These are phyloP conservation scores for Glebionis coronaria DNA, from an alignment of 129 eudicot genomes.

Conservation along the genomic window DNA sequence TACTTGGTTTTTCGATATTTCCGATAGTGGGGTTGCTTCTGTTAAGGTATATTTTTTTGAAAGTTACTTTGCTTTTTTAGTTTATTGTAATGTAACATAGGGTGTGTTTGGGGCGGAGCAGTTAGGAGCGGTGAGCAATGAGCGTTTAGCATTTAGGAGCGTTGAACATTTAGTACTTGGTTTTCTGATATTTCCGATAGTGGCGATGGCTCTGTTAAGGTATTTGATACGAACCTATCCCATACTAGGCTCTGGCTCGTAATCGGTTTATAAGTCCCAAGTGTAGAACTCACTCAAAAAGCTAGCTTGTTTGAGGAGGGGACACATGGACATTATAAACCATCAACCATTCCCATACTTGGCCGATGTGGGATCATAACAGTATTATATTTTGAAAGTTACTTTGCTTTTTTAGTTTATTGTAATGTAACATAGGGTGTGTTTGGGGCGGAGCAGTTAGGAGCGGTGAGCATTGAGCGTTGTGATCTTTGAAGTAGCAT, in stretches of 20 bases:
- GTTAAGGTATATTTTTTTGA: constrained; percentile 53
- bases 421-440: not conserved
- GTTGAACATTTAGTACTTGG: constrained; percentile 69
- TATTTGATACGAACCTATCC: too few relatives aligned
- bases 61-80: not conserved
- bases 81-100: constrained; percentile 4
- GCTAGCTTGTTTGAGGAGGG: too few relatives aligned
- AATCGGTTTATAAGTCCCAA: too few relatives aligned
- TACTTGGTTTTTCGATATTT: constrained; percentile 59
- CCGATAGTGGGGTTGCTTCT: constrained; percentile 79
- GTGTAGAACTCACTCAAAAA: too few relatives aligned
- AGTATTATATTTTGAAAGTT: not conserved
- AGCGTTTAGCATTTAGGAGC: too few relatives aligned
- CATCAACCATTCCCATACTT: too few relatives aligned
- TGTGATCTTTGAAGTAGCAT: too few relatives aligned
- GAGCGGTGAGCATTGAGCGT: not conserved
- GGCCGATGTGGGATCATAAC: too few relatives aligned
- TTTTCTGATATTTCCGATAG: constrained; percentile 61
- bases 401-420: not conserved
- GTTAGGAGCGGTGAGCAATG: not conserved
- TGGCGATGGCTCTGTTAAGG: constrained; percentile 82
- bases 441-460: not conserved
- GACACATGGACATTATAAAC: too few relatives aligned
- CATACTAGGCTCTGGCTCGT: too few relatives aligned
- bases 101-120: not conserved